Base-by-base conservation (phyloP, 2,329 filamentous ascomycete genomes). In the Xylariaceae sp. region DNA sequence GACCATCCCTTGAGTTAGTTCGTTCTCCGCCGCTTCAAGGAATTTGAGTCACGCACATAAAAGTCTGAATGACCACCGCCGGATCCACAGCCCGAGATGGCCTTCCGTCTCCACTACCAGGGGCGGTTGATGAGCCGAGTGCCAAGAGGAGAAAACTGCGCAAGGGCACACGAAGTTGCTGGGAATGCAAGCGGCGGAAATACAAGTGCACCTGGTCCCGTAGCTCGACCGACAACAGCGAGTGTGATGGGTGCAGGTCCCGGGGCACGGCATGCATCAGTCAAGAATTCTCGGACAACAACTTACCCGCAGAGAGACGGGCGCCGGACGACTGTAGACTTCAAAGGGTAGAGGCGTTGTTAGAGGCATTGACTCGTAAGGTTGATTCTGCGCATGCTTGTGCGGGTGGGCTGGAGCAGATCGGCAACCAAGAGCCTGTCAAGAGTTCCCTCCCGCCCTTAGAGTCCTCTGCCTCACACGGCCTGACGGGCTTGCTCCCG, bases 151-250 rank as follows among this genome's bases (percentile, higher is more conserved):
- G 44, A n/a, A 41, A 40, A 16, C 18, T 47, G 27, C 44, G 42
- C 8, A 47, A 47, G 18, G 41, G 44, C 17, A 47, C 44, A 2
- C 35, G 42, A 18, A 47, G 44, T 35, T 47, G 41, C 31, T 47
- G 44, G 44, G 44, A 45, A 19, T 47, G 44, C 9, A 47, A 47
- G n/a, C 38, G 44, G 24, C 44, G 44, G 33, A 47, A 47, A 33
- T 37, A 37, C 13, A 44, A 15, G 11, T 47, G 44, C 16, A 47
- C 38, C n/a, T 45, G 39, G 44, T 40, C 42, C 31, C 28, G 27
- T 9, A 24, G 21, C 21, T 6, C 21, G 11, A 11, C 11, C 21
- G 31, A 17, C 16, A 36, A 41, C 19, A 36, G 24, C 7, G 37
- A 34, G 9, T 47, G 44, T 21, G 42, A 47, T 16, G 38, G 38